Percentiles rank a stretch among this genome's conserved stretches.
phyloP scores from a whole-genome alignment of 768 basidiomycete species.

The Clitopilus passeckerianus region DNA sequence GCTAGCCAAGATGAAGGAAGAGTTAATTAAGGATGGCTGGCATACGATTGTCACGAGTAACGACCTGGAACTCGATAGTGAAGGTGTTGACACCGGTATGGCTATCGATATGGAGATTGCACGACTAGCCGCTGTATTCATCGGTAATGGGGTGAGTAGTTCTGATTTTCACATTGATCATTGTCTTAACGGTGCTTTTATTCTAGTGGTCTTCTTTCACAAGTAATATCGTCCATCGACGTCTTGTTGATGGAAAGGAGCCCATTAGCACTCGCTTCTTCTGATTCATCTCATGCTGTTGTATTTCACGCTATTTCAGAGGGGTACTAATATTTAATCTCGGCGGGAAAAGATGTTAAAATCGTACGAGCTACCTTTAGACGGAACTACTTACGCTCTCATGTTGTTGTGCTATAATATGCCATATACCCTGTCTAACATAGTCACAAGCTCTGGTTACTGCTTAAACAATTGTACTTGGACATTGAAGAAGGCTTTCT shows the following conservation, averaged over 20 bases:
- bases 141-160: slow-evolving; percentile 34
- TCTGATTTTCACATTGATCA: background rate
- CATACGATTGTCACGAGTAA: slow-evolving; percentile 22
- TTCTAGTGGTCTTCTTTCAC: slow-evolving; percentile 34
- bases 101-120: slow-evolving; percentile 39
- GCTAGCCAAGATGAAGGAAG: slow-evolving; percentile 21
- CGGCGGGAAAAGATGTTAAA: background rate
- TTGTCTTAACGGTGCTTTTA: background rate
- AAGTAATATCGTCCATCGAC: slow-evolving; percentile 30
- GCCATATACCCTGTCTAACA: background rate
- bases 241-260: slow-evolving; percentile 27
- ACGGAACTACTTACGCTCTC: background rate
- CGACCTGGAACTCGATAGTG: slow-evolving; percentile 27
- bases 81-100: slow-evolving; percentile 27
- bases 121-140: slow-evolving; percentile 29
- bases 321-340: background rate
- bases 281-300: slow-evolving; percentile 5
- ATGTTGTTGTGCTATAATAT: background rate
- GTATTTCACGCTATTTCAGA: background rate
- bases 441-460: too few species aligned
- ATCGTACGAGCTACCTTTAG: background rate
- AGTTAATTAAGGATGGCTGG: slow-evolving; percentile 25
- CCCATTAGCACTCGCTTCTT: slow-evolving; percentile 29
- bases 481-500: too few species aligned
- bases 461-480: too few species aligned